Evolutionary conservation across 805 yeast genomes (phyloP).

Genomic region (Saccharomyces kudriavzevii): DNA sequence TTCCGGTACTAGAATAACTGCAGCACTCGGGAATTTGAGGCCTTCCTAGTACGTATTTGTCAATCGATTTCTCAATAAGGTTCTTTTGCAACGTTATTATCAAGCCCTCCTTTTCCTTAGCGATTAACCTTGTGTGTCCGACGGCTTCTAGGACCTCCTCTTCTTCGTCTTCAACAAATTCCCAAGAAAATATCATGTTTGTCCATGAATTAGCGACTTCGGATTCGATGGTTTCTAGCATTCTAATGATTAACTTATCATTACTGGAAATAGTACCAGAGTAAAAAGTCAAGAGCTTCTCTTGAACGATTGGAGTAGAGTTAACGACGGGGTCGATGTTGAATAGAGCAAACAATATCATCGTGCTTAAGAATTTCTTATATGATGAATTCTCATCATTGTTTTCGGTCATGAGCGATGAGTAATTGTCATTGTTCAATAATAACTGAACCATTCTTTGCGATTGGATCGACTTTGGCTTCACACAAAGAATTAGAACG

Average conservation of each 20-base stretch:
- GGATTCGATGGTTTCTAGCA: slow-evolving; percentile 53
- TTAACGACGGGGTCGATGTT: slow-evolving; percentile 37
- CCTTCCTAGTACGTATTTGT: slow-evolving; percentile 26
- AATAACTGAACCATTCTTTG: slow-evolving; percentile 56
- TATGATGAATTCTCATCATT: slow-evolving; percentile 18
- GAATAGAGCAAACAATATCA: slow-evolving; percentile 44
- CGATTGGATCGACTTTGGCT: slow-evolving; percentile 33
- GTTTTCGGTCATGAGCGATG: slow-evolving; percentile 28
- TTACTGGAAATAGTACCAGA: slow-evolving; percentile 53
- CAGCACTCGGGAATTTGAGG: slow-evolving; percentile 24
- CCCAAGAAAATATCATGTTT: slow-evolving; percentile 57
- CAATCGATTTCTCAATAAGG: slow-evolving; percentile 42
- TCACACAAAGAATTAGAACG: slow-evolving; percentile 34
- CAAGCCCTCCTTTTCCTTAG: slow-evolving; percentile 40
- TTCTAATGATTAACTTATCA: slow-evolving; percentile 53
- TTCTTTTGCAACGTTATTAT: slow-evolving; percentile 44
- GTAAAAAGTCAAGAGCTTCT: slow-evolving; percentile 45
- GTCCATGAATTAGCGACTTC: slow-evolving; percentile 53
- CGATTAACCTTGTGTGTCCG: slow-evolving; percentile 41
- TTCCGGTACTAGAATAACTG: background rate
- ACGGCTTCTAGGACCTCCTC: slow-evolving; percentile 38
- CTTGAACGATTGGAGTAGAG: slow-evolving; percentile 42
- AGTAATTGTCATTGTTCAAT: slow-evolving; percentile 39
- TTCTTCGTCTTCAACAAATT: slow-evolving; percentile 36
- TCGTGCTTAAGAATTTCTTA: slow-evolving; percentile 37